Evolutionary conservation across 2,329 filamentous ascomycete genomes (phyloP).

Genomic region (Neophaeococcomyces aloes): DNA sequence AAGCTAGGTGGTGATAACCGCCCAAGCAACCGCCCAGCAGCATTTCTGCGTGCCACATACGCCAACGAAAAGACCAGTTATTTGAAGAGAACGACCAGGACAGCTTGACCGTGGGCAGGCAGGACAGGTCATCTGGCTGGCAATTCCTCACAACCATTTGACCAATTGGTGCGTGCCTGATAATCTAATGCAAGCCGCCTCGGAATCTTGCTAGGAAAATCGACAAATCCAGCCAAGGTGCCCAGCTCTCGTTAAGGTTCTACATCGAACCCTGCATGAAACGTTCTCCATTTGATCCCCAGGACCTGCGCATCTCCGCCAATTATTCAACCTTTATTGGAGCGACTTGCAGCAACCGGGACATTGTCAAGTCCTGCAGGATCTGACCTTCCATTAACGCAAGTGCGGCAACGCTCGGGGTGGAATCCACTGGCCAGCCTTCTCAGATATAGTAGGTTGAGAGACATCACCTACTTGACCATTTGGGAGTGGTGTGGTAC

Average conservation of each 20-base stretch:
- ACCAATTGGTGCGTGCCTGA: slow-evolving; percentile 2
- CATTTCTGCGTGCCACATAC: background rate
- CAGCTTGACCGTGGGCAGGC: background rate
- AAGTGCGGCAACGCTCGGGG: too few relatives aligned
- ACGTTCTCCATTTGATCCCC: too few relatives aligned
- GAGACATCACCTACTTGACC: too few relatives aligned
- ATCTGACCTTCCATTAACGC: too few relatives aligned
- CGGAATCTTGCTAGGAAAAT: background rate
- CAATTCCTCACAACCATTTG: background rate
- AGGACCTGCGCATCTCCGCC: too few relatives aligned
- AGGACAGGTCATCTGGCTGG: slow-evolving; percentile 3
- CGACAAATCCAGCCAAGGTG: slow-evolving; percentile 3
- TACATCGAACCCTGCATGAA: slow-evolving; percentile 7
- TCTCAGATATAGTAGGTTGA: too few relatives aligned
- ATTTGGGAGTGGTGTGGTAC: too few relatives aligned
- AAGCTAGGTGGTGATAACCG: background rate
- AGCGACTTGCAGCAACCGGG: too few relatives aligned
- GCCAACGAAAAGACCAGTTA: background rate
- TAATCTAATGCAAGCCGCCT: slow-evolving; percentile 3
- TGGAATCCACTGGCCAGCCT: too few relatives aligned
- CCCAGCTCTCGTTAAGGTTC: background rate
- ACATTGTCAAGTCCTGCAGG: too few relatives aligned
- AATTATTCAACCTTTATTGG: too few relatives aligned
- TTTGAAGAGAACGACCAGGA: too few relatives aligned
- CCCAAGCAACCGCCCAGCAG: background rate